A percentile compares a stretch with the other conserved stretches of the same genome.
Conservation (phyloP, 2,329 filamentous ascomycete genomes). For the Allantophomopsis lycopodina region DNA sequence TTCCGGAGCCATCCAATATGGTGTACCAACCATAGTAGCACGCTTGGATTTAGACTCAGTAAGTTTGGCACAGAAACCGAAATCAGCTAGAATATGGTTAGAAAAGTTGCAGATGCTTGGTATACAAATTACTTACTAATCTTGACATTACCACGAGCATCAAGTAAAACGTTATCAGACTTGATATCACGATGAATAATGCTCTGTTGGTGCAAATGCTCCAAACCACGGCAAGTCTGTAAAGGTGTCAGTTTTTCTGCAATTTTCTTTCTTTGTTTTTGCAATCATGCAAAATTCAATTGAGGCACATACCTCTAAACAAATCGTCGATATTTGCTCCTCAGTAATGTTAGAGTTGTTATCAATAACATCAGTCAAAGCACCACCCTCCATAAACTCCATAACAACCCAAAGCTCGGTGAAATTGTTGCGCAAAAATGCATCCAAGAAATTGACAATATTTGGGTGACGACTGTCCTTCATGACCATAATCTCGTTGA, state of each 20-base stretch:
- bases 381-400: conserved; percentile 99
- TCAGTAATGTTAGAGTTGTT: conserved; percentile 91
- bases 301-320: conserved; percentile 61
- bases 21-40: conserved; percentile 97
- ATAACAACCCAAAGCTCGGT: conserved; percentile 98
- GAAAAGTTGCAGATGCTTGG: conserved; percentile 7
- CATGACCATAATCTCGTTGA: conserved; percentile 99
- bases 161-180: conserved; percentile 93
- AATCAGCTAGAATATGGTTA: conserved; percentile 61
- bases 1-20: conserved; percentile 99
- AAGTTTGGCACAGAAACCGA: conserved; percentile 97
- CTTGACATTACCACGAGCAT: conserved; percentile 91
- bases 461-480: conserved; percentile 97
- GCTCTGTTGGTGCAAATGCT: conserved; percentile 88
- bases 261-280: too few species aligned
- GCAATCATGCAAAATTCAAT: too few species aligned
- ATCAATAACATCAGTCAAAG: conserved; percentile 95
- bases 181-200: conserved; percentile 99
- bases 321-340: conserved; percentile 96
- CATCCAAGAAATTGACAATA: conserved; percentile 97
- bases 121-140: conserved; percentile 55
- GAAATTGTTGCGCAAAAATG: conserved; percentile 89
- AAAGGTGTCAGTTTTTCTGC: conserved; percentile 6
- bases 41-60: conserved; percentile 95
- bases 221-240: conserved; percentile 87